phyloP scores from a whole-genome alignment of 1,284 basidiomycete genomes.

The Naganishia sp. region DNA sequence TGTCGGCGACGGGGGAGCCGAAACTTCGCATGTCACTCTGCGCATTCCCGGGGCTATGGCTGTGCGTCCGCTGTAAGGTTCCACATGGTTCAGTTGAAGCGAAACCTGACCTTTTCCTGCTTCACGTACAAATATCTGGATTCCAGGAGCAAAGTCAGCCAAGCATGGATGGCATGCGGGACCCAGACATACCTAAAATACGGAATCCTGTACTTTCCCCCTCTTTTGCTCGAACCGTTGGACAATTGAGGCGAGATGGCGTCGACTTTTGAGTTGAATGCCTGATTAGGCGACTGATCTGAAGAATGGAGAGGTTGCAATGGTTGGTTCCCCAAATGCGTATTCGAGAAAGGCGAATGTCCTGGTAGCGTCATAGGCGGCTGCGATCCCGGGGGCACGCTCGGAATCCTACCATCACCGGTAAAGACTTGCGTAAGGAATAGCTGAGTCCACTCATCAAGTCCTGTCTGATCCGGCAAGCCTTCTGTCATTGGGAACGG shows the following conservation, averaged over 20 bases:
- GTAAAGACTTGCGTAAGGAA: constrained; percentile 13
- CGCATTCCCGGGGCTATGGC: constrained; percentile 38
- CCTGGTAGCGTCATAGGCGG: neutral
- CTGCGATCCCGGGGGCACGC: neutral
- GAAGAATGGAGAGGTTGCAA: neutral
- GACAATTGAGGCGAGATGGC: constrained; percentile 12
- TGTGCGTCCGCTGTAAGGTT: constrained; percentile 32
- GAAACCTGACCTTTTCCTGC: neutral
- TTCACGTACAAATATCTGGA: constrained; percentile 25
- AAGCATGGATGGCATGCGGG: neutral
- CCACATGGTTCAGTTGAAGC: neutral
- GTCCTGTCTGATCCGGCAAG: constrained; percentile 5
- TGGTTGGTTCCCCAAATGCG: neutral
- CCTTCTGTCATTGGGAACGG: constrained; percentile 3
- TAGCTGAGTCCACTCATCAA: constrained; percentile 23
- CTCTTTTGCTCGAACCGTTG: constrained; percentile 12
- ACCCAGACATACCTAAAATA: constrained; percentile 33
- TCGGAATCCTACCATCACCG: neutral
- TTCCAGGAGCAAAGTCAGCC: neutral
- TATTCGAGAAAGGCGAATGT: neutral
- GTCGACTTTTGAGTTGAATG: neutral
- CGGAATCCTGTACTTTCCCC: constrained; percentile 29
- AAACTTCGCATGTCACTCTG: constrained; percentile 34
- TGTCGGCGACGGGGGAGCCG: constrained; percentile 32
- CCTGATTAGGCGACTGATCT: neutral